A percentile compares a stretch with the other conserved stretches of the same genome.
phyloP scores from a whole-genome alignment of 768 basidiomycete genomes.

The Termitomyces sp. region DNA sequence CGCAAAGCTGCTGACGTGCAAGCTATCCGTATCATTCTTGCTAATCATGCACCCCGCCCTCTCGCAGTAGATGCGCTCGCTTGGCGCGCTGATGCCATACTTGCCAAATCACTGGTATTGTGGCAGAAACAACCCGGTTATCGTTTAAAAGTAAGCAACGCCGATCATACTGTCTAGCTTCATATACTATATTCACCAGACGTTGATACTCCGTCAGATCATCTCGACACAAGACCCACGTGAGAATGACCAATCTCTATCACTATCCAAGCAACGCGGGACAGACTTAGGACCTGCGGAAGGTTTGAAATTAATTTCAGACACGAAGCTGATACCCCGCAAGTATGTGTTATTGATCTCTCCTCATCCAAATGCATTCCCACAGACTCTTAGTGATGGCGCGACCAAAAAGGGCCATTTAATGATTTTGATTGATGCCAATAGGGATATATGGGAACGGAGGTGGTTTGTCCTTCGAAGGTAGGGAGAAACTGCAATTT shows the following conservation, averaged over 20 bases:
- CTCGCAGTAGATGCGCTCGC: constrained; percentile 45
- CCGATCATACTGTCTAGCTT: background rate
- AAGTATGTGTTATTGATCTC: constrained; percentile 36
- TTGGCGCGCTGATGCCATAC: constrained; percentile 63
- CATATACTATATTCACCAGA: background rate
- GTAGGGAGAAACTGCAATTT: constrained; percentile 30
- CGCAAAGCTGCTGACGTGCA: constrained; percentile 83
- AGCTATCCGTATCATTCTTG: constrained; percentile 74
- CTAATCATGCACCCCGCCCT: constrained; percentile 44
- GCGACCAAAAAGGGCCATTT: constrained; percentile 84
- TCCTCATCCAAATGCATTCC: background rate
- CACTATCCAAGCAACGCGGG: constrained; percentile 23
- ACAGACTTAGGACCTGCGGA: constrained; percentile 36
- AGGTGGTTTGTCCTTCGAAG: constrained; percentile 85
- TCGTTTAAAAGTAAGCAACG: constrained; percentile 53
- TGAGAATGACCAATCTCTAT: constrained; percentile 44
- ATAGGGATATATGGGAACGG: constrained; percentile 74
- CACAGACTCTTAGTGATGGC: constrained; percentile 50
- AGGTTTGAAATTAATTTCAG: constrained; percentile 61
- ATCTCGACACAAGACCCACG: constrained; percentile 66
- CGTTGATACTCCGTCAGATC: constrained; percentile 46
- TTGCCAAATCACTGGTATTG: constrained; percentile 62
- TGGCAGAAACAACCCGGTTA: constrained; percentile 87
- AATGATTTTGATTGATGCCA: constrained; percentile 75
- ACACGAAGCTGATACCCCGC: constrained; percentile 66